Percentiles rank a stretch among this genome's conserved stretches.
Conservation (phyloP, 257 asterid species). For the Anisodus acutangulus region DNA sequence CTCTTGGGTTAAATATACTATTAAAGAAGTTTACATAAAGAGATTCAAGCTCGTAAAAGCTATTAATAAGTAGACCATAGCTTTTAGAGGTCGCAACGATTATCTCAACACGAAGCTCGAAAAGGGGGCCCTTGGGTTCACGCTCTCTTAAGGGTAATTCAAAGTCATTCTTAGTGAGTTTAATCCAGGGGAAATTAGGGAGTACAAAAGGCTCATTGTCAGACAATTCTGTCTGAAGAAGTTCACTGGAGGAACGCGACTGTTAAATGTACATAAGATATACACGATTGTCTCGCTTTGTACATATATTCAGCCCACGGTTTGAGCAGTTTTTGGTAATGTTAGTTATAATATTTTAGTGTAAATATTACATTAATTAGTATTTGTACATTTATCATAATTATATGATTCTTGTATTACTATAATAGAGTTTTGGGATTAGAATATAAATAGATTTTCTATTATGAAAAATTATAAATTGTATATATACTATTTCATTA, state of each 20-base stretch:
- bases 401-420: no score
- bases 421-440: no score
- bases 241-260: background rate
- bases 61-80: constrained; percentile 58
- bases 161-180: constrained; percentile 59
- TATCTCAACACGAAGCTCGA: constrained; percentile 40
- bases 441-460: no score
- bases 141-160: constrained; percentile 35
- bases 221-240: constrained; percentile 34
- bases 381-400: no score
- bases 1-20: background rate
- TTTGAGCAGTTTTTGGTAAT: no score
- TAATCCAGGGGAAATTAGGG: constrained; percentile 52
- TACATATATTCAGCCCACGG: no score
- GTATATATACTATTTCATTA: no score
- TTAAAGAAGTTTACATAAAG: constrained; percentile 39
- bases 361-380: no score
- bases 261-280: no score
- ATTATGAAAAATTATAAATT: no score
- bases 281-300: no score
- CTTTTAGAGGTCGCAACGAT: constrained; percentile 33
- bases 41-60: constrained; percentile 59
- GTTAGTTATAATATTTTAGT: no score
- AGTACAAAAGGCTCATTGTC: constrained; percentile 49
- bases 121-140: constrained; percentile 45